phyloP scores from a whole-genome alignment of 2,329 filamentous ascomycete genomes.

The Aspergillus calidoustus region DNA sequence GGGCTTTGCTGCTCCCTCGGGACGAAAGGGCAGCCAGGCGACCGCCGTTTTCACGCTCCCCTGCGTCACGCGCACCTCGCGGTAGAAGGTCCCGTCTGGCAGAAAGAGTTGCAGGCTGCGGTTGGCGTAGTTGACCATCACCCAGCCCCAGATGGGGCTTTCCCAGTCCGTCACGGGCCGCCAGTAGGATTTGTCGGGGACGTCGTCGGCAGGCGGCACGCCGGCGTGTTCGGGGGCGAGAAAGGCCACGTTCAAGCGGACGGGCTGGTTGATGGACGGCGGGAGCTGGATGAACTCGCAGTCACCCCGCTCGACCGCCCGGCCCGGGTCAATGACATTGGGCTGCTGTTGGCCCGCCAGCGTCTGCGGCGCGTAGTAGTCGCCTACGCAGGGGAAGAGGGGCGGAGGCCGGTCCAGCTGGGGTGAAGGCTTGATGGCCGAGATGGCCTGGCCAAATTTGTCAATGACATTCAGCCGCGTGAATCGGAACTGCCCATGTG shows the following conservation, averaged over 20 bases:
- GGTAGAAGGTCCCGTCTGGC: constrained; percentile 35
- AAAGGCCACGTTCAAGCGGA: constrained; percentile 31
- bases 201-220: background rate
- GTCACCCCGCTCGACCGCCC: background rate
- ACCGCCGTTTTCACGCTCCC: background rate
- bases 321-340: background rate
- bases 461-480: constrained; percentile 55
- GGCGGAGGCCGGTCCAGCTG: too few species aligned
- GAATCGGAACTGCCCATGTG: constrained; percentile 55
- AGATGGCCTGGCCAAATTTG: constrained; percentile 53
- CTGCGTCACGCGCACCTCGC: constrained; percentile 31
- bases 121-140: constrained; percentile 36
- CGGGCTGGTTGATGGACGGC: constrained; percentile 33
- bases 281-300: constrained; percentile 15
- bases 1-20: background rate
- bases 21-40: constrained; percentile 31
- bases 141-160: constrained; percentile 34
- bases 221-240: constrained; percentile 12
- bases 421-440: too few species aligned
- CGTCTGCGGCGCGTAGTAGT: constrained; percentile 18
- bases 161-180: constrained; percentile 27
- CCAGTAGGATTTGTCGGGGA: constrained; percentile 15
- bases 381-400: constrained; percentile 29
- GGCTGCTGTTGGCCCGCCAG: background rate
- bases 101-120: constrained; percentile 36